Conservation (phyloP, 257 asterid genomes). For the Nicotiana paniculata region DNA sequence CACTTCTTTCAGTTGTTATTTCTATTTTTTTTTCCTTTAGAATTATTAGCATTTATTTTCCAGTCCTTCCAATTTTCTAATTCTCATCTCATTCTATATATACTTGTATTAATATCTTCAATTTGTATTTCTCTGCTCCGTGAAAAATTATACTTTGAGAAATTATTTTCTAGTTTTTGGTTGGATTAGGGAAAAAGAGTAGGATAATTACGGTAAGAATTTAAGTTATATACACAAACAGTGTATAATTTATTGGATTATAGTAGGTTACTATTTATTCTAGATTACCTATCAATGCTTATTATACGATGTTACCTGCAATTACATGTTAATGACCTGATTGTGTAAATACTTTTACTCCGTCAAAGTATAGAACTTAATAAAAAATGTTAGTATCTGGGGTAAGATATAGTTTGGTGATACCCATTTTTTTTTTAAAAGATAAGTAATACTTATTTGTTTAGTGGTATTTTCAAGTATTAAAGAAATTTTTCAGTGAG, state of each 20-base stretch:
- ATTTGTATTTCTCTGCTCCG: not conserved
- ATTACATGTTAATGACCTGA: too few species aligned
- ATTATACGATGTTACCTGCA: too few species aligned
- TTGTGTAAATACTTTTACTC: too few species aligned
- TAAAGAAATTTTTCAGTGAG: not conserved
- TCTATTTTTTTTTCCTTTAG: not conserved
- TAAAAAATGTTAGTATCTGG: not conserved
- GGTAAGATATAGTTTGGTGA: not conserved
- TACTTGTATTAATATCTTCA: not conserved
- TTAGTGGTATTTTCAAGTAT: not conserved
- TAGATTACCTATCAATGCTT: too few species aligned
- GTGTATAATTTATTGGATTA: too few species aligned
- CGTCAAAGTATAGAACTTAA: too few species aligned
- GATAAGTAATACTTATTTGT: not conserved
- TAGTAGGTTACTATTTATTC: too few species aligned
- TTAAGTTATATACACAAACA: too few species aligned
- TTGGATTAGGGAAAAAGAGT: not conserved
- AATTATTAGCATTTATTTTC: not conserved
- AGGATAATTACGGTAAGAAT: not conserved
- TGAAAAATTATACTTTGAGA: not conserved
- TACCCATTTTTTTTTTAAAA: not conserved
- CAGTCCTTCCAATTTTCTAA: not conserved
- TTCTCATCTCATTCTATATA: not conserved
- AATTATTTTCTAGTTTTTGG: not conserved
- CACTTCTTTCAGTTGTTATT: not conserved